These are phyloP conservation scores for Leucocoprinus birnbaumii DNA, from an alignment of 768 basidiomycete genomes.

Conservation along the genomic window DNA sequence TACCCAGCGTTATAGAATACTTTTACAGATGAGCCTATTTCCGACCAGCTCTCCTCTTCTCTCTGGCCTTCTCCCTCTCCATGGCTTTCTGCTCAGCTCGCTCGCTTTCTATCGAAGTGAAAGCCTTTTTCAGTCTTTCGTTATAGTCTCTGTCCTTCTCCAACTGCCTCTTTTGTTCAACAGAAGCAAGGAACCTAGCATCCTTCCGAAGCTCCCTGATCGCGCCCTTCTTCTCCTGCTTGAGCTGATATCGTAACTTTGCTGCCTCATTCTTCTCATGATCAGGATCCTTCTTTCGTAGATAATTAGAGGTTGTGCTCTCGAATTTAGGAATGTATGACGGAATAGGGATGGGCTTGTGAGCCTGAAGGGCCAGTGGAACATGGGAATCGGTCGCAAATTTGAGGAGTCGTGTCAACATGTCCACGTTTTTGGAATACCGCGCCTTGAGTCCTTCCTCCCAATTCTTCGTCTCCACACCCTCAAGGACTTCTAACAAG, in stretches of 20 bases:
- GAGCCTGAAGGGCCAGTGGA: constrained; percentile 83
- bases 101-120: constrained; percentile 76
- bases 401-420: constrained; percentile 60
- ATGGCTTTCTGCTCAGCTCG: constrained; percentile 92
- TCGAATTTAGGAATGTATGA: constrained; percentile 95
- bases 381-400: constrained; percentile 70
- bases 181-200: constrained; percentile 85
- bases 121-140: constrained; percentile 81
- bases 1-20: background rate
- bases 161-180: constrained; percentile 79
- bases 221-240: constrained; percentile 95
- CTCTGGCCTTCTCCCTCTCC: constrained; percentile 78
- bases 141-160: constrained; percentile 84
- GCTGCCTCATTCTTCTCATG: constrained; percentile 82
- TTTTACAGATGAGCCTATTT: constrained; percentile 40
- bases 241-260: constrained; percentile 86
- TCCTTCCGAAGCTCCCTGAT: constrained; percentile 96
- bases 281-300: constrained; percentile 86
- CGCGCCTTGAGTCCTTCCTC: constrained; percentile 41
- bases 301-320: constrained; percentile 64
- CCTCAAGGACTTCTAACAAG: constrained; percentile 52
- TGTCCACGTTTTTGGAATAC: constrained; percentile 32
- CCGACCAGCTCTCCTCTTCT: constrained; percentile 74
- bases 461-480: constrained; percentile 43
- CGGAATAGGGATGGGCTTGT: constrained; percentile 95